Base-by-base conservation (phyloP, 148 eudicot genomes). In the Heliamphora exappendiculata region DNA sequence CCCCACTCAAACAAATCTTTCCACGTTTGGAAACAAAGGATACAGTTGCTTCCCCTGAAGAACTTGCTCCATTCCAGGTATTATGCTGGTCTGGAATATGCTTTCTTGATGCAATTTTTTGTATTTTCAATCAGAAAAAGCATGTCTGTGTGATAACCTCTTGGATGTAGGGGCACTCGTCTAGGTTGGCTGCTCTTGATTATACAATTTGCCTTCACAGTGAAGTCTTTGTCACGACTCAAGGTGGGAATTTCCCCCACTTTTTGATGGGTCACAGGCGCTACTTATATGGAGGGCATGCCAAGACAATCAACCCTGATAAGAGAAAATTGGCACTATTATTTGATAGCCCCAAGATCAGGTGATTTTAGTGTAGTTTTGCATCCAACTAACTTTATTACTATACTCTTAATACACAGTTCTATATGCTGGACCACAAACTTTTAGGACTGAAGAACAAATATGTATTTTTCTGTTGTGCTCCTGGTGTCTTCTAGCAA, bases 211-310 rank as follows among this genome's bases (percentile, higher is more conserved):
- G 99, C 82, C 97, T 95, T 75, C 85, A 93, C 75, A 91, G 98
- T 76, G 97, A 95, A 80, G 99, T 87, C 54, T 95, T 95, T 80
- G 91, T 93, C 72, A 95, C 97, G 6, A 95, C 99, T 59, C 99
- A 95, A 79, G 99, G 98, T 72, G 98, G 99, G 51, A 95, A 95
- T 75, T 95, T 95, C 72, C 99, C 99, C 24, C 99, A 95, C 84
- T 95, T 95, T 80, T 82, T 95, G 82, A 92, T 89, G 85, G 99
- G 99, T 60, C 98, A 95, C 49, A 85, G 99, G 66, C 96, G 99
- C 68, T 95, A 89, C 80, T 78, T 93, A 22, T 78, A 93, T 72
- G 94, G 89, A 81, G 99, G 99, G 62, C 99, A 95, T 82, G 87
- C 99, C 54, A 89, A 89, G 82, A 92, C 99, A 1, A 85, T 93